A percentile compares a stretch with the other conserved stretches of the same genome.
Conservation (phyloP, 495 filamentous ascomycete genomes). For the Talaromyces trachyspermus region DNA sequence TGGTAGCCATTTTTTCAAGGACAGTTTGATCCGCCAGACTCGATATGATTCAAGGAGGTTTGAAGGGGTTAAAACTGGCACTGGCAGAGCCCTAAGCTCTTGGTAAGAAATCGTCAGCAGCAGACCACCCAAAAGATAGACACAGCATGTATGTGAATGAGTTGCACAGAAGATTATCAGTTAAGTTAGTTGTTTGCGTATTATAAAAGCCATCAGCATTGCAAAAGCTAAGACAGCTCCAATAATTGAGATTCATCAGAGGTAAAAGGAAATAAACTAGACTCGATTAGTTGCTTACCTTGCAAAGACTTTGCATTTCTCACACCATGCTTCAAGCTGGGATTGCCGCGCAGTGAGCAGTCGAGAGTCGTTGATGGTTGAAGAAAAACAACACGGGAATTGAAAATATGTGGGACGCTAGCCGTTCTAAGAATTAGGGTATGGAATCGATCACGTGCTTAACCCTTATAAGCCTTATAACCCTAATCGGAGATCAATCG, state of each 20-base stretch:
- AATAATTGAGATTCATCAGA: slow-evolving; percentile 73
- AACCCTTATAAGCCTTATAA: too few relatives aligned
- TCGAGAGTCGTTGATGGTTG: too few relatives aligned
- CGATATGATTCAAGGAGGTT: slow-evolving; percentile 32
- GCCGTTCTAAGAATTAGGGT: not conserved
- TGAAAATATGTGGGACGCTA: too few relatives aligned
- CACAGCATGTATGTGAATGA: slow-evolving; percentile 8
- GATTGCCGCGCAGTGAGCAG: slow-evolving; percentile 2
- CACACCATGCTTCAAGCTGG: slow-evolving; percentile 6
- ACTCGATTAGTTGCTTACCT: slow-evolving; percentile 25
- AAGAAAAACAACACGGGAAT: too few relatives aligned
- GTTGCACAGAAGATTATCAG: slow-evolving; percentile 14
- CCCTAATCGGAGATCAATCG: too few relatives aligned
- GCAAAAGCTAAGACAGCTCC: slow-evolving; percentile 88
- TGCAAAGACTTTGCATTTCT: slow-evolving; percentile 27
- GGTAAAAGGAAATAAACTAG: slow-evolving; percentile 2
- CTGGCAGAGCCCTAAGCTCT: slow-evolving; percentile 24
- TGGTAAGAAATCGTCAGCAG: slow-evolving; percentile 19
- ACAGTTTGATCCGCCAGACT: slow-evolving; percentile 8
- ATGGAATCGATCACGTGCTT: too few relatives aligned
- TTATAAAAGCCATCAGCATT: slow-evolving; percentile 44
- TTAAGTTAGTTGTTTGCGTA: slow-evolving; percentile 36
- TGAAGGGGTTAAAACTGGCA: slow-evolving; percentile 33
- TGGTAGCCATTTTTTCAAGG: slow-evolving; percentile 42
- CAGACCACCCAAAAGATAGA: slow-evolving; percentile 4